Evolutionary conservation across 208 protist species (phyloP).

Genomic region (Leishmania amazonensis): DNA sequence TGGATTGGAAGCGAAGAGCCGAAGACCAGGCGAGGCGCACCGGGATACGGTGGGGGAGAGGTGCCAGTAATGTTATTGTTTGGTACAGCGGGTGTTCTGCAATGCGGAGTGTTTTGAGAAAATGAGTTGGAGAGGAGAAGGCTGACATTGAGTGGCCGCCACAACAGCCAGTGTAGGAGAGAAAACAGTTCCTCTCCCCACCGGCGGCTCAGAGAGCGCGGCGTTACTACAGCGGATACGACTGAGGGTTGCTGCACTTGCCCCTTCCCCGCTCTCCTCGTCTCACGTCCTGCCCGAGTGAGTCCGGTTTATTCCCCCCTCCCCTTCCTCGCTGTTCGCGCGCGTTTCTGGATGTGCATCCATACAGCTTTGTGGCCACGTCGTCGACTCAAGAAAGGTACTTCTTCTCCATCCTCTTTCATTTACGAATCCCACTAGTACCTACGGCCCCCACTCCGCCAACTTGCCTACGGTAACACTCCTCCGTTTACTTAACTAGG

Average conservation of each 20-base stretch:
- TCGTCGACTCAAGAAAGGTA: not conserved
- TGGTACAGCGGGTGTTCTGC: not conserved
- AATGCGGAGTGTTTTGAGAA: not conserved
- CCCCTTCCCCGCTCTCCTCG: too few species aligned
- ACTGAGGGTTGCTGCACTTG: not conserved
- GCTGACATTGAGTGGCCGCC: not conserved
- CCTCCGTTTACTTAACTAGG: not conserved
- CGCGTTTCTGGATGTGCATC: not conserved
- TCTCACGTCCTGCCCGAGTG: not conserved
- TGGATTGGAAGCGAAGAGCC: not conserved
- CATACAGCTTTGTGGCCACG: not conserved
- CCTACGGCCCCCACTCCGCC: not conserved
- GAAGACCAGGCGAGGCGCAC: not conserved
- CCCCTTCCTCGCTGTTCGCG: not conserved
- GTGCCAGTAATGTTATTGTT: not conserved
- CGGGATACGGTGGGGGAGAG: not conserved
- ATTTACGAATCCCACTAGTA: not conserved
- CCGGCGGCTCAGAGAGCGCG: not conserved
- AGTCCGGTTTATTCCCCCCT: not conserved
- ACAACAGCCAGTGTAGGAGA: not conserved
- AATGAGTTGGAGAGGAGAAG: not conserved
- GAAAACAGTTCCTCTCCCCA: not conserved
- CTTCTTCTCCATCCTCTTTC: not conserved
- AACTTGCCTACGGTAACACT: too few species aligned
- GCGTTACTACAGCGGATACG: not conserved